Base-by-base conservation (phyloP, 352 stramenopile species). In the Globisporangium perplexum region DNA sequence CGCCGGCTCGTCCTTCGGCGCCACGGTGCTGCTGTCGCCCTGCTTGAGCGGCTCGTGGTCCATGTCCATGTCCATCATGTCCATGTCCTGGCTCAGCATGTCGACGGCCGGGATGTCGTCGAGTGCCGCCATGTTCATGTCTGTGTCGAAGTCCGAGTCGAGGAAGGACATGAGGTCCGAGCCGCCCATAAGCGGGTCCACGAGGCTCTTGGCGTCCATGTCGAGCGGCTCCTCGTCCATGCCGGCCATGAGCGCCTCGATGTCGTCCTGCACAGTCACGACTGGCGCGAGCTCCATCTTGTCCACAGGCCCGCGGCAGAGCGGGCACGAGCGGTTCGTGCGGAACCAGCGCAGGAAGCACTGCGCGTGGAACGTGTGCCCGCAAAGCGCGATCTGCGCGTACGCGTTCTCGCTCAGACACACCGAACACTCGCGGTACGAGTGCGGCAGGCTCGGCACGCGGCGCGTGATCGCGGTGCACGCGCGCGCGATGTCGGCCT, bases 271-370 rank as follows among this genome's bases (percentile, higher is more conserved):
- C 23, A 85, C 65, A 11, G 54, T 63, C 11, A 83, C 39, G 1
- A 74, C 64, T 22, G 70, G 64, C 26, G 71, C 81, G 14, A 85
- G 42, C 35, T 86, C 68, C 33, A 92, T 62, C 50, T 71, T 74
- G 55, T 88, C 78, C 5, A 91, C 83, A 0, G 46, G 44, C 0
- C 70, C 74, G 22, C 83, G 80, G 57, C 83, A 93, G 11, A 93
- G 47, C 39, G 83, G 83, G 59, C 83, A 93, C 51, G 74, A 86
- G 0, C 76, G 74, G 53, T 91, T 91, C 11, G 65, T 55, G 7
- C 83, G 74, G 63, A 89, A 90, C 83, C 83, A 93, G 14, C 83
- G 65, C 22, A 91, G 54, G 54, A 93, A 93, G 60, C 83, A 93
- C 52, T 77, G 73, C 18, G 66, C 66, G 60, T 93, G 83, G 69